Conservation (phyloP, 1,284 basidiomycete genomes). For the Cryptococcus sp. region DNA sequence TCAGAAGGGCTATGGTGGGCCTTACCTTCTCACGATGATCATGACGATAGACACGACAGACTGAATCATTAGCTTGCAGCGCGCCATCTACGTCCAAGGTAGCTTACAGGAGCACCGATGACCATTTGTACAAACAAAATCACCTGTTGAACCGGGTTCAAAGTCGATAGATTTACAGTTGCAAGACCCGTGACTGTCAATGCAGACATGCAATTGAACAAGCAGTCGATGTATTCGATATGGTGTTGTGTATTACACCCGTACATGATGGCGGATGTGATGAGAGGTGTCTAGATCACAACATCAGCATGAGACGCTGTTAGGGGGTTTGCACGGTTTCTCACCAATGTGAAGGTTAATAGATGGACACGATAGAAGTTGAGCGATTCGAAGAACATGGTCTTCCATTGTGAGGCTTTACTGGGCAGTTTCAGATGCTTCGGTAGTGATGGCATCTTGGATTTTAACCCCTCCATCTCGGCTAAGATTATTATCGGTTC, state of each 20-base stretch:
- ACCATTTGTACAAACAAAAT: constrained; percentile 48
- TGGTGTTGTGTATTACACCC: constrained; percentile 38
- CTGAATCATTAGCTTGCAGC: constrained; percentile 5
- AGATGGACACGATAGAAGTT: constrained; percentile 50
- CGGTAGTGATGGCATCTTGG: constrained; percentile 6
- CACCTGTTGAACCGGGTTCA: constrained; percentile 51
- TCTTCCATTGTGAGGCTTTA: constrained; percentile 11
- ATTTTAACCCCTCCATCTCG: no score
- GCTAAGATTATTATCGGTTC: no score
- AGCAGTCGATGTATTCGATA: constrained; percentile 51
- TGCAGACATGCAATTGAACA: constrained; percentile 51
- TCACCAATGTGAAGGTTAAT: constrained; percentile 48
- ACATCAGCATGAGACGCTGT: not conserved
- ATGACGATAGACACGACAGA: constrained; percentile 46
- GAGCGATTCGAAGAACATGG: constrained; percentile 21
- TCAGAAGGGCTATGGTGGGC: not conserved
- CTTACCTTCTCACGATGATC: constrained; percentile 43
- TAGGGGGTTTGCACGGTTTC: constrained; percentile 8
- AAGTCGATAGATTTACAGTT: constrained; percentile 49
- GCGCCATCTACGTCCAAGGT: constrained; percentile 1
- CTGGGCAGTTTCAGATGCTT: constrained; percentile 16
- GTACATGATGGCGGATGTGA: constrained; percentile 51
- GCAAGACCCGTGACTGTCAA: constrained; percentile 54
- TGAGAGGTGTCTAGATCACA: constrained; percentile 42
- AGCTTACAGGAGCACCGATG: constrained; percentile 41